Evolutionary conservation across 805 yeast species (phyloP).

Genomic region (Metschnikowia lochheadii): DNA sequence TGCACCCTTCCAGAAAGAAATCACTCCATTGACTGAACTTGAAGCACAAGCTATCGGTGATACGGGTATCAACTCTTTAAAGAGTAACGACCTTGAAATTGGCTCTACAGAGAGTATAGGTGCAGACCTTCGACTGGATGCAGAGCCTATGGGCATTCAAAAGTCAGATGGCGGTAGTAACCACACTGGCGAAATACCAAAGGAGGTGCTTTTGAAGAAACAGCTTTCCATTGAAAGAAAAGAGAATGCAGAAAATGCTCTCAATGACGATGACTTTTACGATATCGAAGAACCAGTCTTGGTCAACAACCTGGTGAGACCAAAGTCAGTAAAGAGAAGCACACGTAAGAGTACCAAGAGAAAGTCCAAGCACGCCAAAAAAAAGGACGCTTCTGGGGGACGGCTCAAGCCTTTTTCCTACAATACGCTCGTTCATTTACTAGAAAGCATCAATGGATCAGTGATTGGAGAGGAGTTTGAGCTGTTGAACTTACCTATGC

Average conservation of each 20-base stretch:
- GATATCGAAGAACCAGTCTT: slow-evolving; percentile 37
- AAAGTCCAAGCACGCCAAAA: slow-evolving; percentile 15
- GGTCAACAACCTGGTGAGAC: slow-evolving; percentile 28
- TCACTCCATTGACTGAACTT: neutral
- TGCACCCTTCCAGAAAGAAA: neutral
- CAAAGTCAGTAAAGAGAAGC: slow-evolving; percentile 26
- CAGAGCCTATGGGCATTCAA: neutral
- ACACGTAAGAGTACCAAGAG: slow-evolving; percentile 19
- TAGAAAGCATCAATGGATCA: slow-evolving; percentile 58
- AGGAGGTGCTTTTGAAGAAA: neutral
- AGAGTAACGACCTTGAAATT: neutral
- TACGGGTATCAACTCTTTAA: neutral
- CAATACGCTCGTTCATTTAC: slow-evolving; percentile 45
- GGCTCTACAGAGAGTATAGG: slow-evolving; percentile 1
- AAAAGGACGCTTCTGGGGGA: slow-evolving; percentile 6
- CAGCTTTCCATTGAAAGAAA: neutral
- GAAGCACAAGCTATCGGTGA: neutral
- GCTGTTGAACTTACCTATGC: slow-evolving; percentile 64
- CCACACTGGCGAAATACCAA: neutral
- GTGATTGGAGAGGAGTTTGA: slow-evolving; percentile 69
- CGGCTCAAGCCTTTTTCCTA: slow-evolving; percentile 37
- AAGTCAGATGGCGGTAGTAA: neutral
- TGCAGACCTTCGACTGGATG: slow-evolving; percentile 1
- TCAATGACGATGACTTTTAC: slow-evolving; percentile 28
- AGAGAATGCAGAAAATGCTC: neutral